Evolutionary conservation across 1,284 basidiomycete species (phyloP).

Genomic region (Filobasidium uniguttulatum): DNA sequence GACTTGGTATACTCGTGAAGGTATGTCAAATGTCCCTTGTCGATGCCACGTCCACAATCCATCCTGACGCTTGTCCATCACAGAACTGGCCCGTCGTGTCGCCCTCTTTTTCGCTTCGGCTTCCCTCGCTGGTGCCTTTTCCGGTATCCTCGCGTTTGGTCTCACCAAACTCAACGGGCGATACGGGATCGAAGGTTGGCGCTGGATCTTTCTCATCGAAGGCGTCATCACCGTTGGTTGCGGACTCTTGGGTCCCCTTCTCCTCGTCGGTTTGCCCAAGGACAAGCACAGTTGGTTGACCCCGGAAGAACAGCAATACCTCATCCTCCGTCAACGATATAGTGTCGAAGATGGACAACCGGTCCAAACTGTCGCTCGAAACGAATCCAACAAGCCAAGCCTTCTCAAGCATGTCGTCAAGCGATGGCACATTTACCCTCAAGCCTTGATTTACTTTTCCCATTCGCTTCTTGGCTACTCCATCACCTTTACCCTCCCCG

Average conservation of each 20-base stretch:
- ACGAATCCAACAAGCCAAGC: background rate
- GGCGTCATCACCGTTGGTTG: background rate
- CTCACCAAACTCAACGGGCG: background rate
- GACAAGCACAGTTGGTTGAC: background rate
- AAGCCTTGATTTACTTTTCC: background rate
- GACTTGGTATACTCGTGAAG: background rate
- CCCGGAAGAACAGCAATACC: background rate
- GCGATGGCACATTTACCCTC: background rate
- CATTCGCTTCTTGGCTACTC: background rate
- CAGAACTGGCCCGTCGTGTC: background rate
- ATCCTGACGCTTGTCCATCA: background rate
- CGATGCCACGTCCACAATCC: background rate
- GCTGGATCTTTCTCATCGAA: conserved; percentile 1
- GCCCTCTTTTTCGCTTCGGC: conserved; percentile 1
- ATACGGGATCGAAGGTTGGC: background rate
- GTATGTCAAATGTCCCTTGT: background rate
- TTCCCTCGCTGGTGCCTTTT: background rate
- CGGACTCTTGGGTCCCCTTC: background rate
- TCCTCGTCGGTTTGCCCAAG: background rate
- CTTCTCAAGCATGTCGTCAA: background rate
- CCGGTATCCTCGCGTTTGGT: background rate
- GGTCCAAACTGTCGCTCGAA: background rate
- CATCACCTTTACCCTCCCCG: background rate
- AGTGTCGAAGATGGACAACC: background rate
- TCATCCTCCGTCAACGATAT: background rate